These are phyloP conservation scores for Alloteropsis semialata DNA, from an alignment of 176 grass and related monocot species.

Conservation along the genomic window DNA sequence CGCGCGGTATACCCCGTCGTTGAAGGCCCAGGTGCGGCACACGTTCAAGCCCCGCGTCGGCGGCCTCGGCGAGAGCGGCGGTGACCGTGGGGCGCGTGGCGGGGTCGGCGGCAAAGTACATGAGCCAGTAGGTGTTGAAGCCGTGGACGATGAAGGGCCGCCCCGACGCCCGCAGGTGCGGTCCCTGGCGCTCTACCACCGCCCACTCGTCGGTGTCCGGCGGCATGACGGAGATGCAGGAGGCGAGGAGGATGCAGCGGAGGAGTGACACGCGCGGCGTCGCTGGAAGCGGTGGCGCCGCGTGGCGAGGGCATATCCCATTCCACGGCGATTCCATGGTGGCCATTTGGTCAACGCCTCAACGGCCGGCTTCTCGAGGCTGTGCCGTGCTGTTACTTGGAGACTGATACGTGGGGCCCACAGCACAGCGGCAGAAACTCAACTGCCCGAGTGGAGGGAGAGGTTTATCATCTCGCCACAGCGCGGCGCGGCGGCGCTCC, in stretches of 20 bases:
- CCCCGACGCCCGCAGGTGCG: slow-evolving; percentile 39
- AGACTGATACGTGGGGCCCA: not conserved
- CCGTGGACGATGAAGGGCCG: slow-evolving; percentile 70
- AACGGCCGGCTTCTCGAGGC: not conserved
- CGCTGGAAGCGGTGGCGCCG: not conserved
- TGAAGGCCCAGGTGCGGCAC: slow-evolving; percentile 91
- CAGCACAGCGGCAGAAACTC: no score
- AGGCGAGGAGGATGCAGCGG: slow-evolving; percentile 13
- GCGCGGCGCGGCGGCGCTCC: no score
- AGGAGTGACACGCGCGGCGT: slow-evolving; percentile 7
- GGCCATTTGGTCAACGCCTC: not conserved
- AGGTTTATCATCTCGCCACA: no score
- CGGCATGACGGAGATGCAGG: not conserved
- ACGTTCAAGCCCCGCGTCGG: slow-evolving; percentile 54
- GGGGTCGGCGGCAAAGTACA: slow-evolving; percentile 70
- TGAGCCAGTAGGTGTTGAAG: slow-evolving; percentile 85
- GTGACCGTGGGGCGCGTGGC: slow-evolving; percentile 43
- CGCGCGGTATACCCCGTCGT: slow-evolving; percentile 62
- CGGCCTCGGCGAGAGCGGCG: slow-evolving; percentile 47
- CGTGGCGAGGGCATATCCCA: no score
- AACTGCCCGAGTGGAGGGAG: no score
- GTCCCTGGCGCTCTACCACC: slow-evolving; percentile 45
- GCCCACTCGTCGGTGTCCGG: slow-evolving; percentile 29
- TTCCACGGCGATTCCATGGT: not conserved
- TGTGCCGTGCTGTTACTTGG: not conserved